Evolutionary conservation across 257 asterid genomes (phyloP).

Genomic region (Lantana camara): DNA sequence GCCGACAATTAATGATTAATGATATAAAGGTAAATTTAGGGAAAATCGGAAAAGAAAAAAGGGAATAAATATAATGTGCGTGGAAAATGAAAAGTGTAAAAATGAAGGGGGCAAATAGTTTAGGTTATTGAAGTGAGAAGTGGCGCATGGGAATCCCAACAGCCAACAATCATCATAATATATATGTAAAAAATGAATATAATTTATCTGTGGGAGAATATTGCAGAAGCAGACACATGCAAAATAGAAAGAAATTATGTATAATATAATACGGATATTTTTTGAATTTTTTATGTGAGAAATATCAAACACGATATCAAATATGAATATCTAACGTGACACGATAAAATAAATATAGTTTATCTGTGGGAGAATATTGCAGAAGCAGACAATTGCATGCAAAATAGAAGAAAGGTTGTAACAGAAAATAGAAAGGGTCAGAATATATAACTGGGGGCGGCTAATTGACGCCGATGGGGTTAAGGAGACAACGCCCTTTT

Average conservation of each 20-base stretch:
- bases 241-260: neutral
- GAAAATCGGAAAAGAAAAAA: neutral
- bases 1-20: neutral
- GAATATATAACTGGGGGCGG: constrained; percentile 52
- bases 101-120: constrained; percentile 7
- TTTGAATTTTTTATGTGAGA: too few species aligned
- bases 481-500: constrained; percentile 42
- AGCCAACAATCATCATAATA: too few species aligned
- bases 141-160: constrained; percentile 45
- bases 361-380: neutral
- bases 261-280: too few species aligned
- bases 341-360: too few species aligned
- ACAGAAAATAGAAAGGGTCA: constrained; percentile 50
- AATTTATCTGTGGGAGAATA: too few species aligned
- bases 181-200: too few species aligned
- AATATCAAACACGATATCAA: too few species aligned
- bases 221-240: neutral
- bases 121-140: constrained; percentile 7
- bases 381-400: neutral
- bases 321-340: too few species aligned
- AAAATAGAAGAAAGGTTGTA: neutral
- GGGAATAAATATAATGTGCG: neutral
- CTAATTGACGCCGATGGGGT: constrained; percentile 42
- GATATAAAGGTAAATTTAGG: constrained; percentile 13
- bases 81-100: constrained; percentile 15